Base-by-base conservation (phyloP, 2,329 filamentous ascomycete genomes). In the Fusarium tanahbumbuense region DNA sequence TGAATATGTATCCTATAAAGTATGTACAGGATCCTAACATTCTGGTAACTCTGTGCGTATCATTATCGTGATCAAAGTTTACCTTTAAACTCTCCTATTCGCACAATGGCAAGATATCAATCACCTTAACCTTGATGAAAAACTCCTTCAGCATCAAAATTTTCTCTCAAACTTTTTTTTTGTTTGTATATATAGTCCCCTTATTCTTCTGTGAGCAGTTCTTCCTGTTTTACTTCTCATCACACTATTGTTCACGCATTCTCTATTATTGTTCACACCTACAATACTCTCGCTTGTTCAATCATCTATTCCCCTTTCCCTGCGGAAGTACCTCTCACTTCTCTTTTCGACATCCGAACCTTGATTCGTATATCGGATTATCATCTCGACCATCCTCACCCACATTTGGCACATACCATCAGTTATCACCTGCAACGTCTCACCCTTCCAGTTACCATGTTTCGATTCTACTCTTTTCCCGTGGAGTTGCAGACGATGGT, bases 401-500 rank as follows among this genome's bases (percentile, higher is more conserved):
- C 18, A 37, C 22, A 12, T n/a, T 20, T 7, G 13, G 18, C 12
- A 41, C 12, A 9, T 37, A 37, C 32, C 7, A 3, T 11, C 22
- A 15, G 11, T 13, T 12, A 2, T 13, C 34, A 9, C 18, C n/a
- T n/a, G 13, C 9, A 52, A 13, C 27, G 6, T 28, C 28, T 28
- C 11, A 7, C 9, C 5, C 15, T 12, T 13, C 16, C 18, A 41
- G 8, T 27, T 30, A 45, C 7, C 13, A 70, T 68, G 67, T 22
- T 18, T 4, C 23, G 11, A 6, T 61, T 71, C 8, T n/a, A 32
- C 40, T 45, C 50, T 13, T 25, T 71, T 9, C 52, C 64, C 1
- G 20, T 32, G 3, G 64, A 68, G 20, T 37, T 68, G 2, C 52
- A 48, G 18, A 11, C 2, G 0, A 53, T 44, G 34, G 40, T 71